Conservation (phyloP, 1,139 yeast genomes). For the Pichia sp. region DNA sequence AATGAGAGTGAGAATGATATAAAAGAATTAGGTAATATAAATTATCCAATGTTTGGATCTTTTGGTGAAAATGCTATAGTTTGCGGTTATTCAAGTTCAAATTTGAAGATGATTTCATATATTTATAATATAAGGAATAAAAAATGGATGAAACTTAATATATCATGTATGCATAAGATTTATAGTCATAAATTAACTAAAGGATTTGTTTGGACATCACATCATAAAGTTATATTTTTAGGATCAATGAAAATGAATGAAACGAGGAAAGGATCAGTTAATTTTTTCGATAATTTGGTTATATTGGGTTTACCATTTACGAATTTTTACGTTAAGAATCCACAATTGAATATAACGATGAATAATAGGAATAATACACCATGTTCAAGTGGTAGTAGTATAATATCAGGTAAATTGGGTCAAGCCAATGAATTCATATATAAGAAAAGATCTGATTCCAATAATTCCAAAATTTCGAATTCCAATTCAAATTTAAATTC, state of each 20-base stretch:
- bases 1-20: slow-evolving; percentile 3
- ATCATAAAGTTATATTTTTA: slow-evolving; percentile 54
- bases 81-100: slow-evolving; percentile 49
- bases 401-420: neutral
- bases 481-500: neutral
- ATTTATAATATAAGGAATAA: slow-evolving; percentile 55
- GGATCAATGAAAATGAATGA: slow-evolving; percentile 45
- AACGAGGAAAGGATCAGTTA: slow-evolving; percentile 46
- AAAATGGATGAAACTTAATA: slow-evolving; percentile 57
- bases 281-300: slow-evolving; percentile 50
- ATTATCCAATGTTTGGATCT: slow-evolving; percentile 51
- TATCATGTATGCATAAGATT: slow-evolving; percentile 48
- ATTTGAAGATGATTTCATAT: slow-evolving; percentile 49
- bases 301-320: slow-evolving; percentile 62
- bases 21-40: slow-evolving; percentile 21
- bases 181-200: slow-evolving; percentile 59
- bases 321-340: slow-evolving; percentile 36
- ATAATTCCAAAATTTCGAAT: slow-evolving; percentile 4
- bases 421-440: neutral
- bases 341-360: neutral
- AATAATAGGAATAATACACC: neutral
- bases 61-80: slow-evolving; percentile 60
- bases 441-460: slow-evolving; percentile 2
- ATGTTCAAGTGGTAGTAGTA: neutral
- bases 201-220: slow-evolving; percentile 68